phyloP scores from a whole-genome alignment of 108 stramenopile species.

The Skeletonema menzelii region DNA sequence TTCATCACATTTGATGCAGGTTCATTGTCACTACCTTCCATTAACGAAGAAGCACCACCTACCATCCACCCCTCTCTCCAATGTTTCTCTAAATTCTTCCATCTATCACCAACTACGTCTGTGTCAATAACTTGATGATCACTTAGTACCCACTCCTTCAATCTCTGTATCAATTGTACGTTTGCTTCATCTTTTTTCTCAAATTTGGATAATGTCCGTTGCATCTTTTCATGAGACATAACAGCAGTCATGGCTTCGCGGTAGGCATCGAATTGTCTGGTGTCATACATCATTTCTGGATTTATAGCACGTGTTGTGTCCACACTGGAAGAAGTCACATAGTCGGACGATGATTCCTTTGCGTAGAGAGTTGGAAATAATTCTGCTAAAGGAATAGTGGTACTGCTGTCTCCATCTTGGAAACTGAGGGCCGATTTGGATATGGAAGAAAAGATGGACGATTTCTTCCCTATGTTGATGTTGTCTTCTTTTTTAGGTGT shows the following conservation, averaged over 20 bases:
- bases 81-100: slow-evolving; percentile 23
- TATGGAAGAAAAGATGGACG: slow-evolving; percentile 35
- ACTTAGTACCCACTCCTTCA: slow-evolving; percentile 32
- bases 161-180: background rate
- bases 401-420: background rate
- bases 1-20: background rate
- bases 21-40: background rate
- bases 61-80: slow-evolving; percentile 37
- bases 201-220: slow-evolving; percentile 17
- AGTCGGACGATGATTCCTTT: background rate
- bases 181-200: background rate
- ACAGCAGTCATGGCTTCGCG: slow-evolving; percentile 26
- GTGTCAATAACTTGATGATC: slow-evolving; percentile 30
- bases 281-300: slow-evolving; percentile 22
- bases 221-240: slow-evolving; percentile 9
- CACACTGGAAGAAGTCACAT: background rate
- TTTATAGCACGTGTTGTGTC: background rate
- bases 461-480: background rate
- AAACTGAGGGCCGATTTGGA: slow-evolving; percentile 19
- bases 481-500: background rate
- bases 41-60: background rate
- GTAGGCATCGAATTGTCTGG: slow-evolving; percentile 34
- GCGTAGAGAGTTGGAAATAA: slow-evolving; percentile 21
- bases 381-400: slow-evolving; percentile 12
- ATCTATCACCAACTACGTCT: slow-evolving; percentile 13